These are phyloP conservation scores for Neonothopanus nambi DNA, from an alignment of 1,284 basidiomycete species.

Conservation along the genomic window DNA sequence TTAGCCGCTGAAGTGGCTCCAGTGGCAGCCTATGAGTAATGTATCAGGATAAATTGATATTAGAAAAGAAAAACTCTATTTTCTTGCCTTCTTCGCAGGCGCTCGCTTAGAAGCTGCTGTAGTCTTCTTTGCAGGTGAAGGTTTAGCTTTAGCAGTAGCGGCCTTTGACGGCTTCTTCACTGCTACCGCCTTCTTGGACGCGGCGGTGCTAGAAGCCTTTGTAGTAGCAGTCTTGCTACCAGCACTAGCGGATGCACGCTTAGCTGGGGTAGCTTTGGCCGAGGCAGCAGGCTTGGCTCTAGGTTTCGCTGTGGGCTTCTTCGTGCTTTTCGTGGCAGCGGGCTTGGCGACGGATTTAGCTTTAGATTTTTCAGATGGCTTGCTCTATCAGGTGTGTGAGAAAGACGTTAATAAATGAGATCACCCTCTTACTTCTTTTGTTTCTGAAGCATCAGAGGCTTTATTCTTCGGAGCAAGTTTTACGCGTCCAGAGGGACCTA, in stretches of 20 bases:
- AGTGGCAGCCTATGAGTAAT: background rate
- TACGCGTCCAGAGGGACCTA: slow-evolving; percentile 78
- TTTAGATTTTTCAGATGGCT: slow-evolving; percentile 39
- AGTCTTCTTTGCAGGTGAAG: background rate
- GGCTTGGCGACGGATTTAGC: slow-evolving; percentile 29
- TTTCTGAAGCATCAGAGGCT: slow-evolving; percentile 47
- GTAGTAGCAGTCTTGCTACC: slow-evolving; percentile 12
- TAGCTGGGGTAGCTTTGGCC: background rate
- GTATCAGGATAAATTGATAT: too few relatives aligned
- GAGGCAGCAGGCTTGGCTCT: background rate
- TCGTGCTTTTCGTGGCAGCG: slow-evolving; percentile 22
- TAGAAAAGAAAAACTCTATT: too few relatives aligned
- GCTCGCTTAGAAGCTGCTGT: background rate
- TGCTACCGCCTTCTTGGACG: background rate
- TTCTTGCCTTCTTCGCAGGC: slow-evolving; percentile 6
- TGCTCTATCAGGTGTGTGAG: slow-evolving; percentile 46
- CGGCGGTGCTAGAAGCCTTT: slow-evolving; percentile 27
- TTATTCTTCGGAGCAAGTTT: slow-evolving; percentile 77
- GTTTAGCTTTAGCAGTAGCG: background rate
- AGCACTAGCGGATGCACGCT: background rate
- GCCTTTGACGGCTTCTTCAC: background rate
- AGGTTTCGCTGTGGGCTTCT: slow-evolving; percentile 20
- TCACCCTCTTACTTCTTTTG: too few relatives aligned
- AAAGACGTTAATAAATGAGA: slow-evolving; percentile 41
- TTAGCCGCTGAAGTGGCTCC: slow-evolving; percentile 15